These are phyloP conservation scores for Apiotrichum gamsii DNA, from an alignment of 1,284 basidiomycete species.

Conservation along the genomic window DNA sequence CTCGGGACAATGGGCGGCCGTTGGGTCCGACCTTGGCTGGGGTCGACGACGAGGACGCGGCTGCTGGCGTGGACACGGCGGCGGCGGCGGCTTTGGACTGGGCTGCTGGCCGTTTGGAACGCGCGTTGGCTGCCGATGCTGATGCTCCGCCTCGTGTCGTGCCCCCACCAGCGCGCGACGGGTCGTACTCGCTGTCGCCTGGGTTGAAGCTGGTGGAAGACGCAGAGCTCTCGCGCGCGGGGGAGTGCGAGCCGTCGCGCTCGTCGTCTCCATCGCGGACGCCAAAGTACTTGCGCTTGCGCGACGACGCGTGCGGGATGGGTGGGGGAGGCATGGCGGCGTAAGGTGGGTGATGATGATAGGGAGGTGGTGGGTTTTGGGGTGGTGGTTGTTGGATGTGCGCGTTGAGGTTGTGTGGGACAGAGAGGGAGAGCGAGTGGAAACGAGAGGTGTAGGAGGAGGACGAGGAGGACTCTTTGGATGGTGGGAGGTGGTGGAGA, in stretches of 20 bases:
- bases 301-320: conserved; percentile 14
- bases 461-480: not conserved
- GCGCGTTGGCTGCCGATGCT: too few relatives aligned
- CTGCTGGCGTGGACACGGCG: not conserved
- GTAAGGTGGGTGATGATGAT: not conserved
- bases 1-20: conserved; percentile 31
- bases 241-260: not conserved
- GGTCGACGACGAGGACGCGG: not conserved
- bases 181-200: conserved; percentile 29
- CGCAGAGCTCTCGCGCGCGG: conserved; percentile 11
- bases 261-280: not conserved
- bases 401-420: not conserved
- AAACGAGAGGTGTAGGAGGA: not conserved
- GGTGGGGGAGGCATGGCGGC: conserved; percentile 19
- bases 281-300: conserved; percentile 23
- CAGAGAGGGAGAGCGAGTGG: not conserved
- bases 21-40: conserved; percentile 10
- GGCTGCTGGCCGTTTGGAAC: too few relatives aligned
- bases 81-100: not conserved
- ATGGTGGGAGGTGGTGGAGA: not conserved
- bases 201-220: conserved; percentile 12
- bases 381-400: not conserved
- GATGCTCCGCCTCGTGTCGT: not conserved
- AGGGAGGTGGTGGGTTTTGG: not conserved
- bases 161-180: not conserved